Evolutionary conservation across 345 rosid species (phyloP).

Genomic region (Pugionium dolabratum): DNA sequence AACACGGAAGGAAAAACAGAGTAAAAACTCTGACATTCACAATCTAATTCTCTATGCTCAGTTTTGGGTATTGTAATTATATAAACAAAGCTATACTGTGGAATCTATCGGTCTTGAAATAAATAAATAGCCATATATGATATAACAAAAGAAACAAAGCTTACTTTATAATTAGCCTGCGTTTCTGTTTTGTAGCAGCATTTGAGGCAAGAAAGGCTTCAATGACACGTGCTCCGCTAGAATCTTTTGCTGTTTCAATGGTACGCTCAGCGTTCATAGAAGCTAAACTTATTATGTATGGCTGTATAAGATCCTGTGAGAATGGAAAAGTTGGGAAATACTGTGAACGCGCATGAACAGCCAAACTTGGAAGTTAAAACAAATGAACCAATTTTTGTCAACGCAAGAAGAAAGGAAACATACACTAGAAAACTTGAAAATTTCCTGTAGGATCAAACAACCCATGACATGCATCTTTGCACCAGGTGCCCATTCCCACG

Average conservation of each 20-base stretch:
- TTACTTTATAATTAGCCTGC: conserved; percentile 71
- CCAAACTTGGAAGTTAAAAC: neutral
- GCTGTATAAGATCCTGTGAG: conserved; percentile 73
- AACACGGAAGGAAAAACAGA: too few species aligned
- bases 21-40: too few species aligned
- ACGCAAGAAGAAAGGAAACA: conserved; percentile 39
- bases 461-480: conserved; percentile 81
- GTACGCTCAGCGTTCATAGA: conserved; percentile 73
- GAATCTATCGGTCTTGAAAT: neutral
- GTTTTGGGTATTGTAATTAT: too few species aligned
- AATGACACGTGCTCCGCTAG: conserved; percentile 79
- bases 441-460: conserved; percentile 81
- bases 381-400: neutral
- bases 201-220: conserved; percentile 82
- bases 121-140: conserved; percentile 1
- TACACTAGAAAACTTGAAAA: conserved; percentile 81
- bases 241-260: conserved; percentile 72
- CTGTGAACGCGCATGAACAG: conserved; percentile 20
- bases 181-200: conserved; percentile 74
- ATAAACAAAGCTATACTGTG: neutral
- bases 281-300: conserved; percentile 62
- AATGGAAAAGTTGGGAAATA: conserved; percentile 14
- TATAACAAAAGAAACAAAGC: conserved; percentile 31
- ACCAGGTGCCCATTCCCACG: conserved; percentile 79
- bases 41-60: too few species aligned